These are phyloP conservation scores for Huntiella bhutanensis DNA, from an alignment of 2,329 filamentous ascomycete species.

Conservation along the genomic window DNA sequence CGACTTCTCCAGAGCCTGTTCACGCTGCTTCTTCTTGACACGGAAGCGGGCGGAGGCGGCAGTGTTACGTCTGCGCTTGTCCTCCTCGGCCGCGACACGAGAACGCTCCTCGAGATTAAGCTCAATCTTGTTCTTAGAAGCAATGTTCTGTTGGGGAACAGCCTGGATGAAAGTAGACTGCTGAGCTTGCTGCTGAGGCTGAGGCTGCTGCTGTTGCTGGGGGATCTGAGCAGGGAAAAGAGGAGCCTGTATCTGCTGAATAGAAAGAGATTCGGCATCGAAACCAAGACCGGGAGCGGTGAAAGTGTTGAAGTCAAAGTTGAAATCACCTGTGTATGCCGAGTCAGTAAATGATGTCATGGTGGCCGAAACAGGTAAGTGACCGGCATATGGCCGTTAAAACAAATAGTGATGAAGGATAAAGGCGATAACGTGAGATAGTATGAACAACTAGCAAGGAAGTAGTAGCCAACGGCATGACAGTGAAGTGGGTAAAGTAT, in stretches of 20 bases:
- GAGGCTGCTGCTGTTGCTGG: slow-evolving; percentile 14
- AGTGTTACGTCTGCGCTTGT: slow-evolving; percentile 77
- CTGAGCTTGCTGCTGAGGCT: slow-evolving; percentile 13
- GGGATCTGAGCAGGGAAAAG: slow-evolving; percentile 23
- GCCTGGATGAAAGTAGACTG: slow-evolving; percentile 9
- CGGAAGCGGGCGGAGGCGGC: slow-evolving; percentile 77
- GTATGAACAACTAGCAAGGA: not conserved
- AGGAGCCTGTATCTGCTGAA: slow-evolving; percentile 34
- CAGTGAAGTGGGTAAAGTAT: too few relatives aligned
- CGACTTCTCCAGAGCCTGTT: slow-evolving; percentile 64
- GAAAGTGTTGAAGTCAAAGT: slow-evolving; percentile 25
- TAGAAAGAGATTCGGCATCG: slow-evolving; percentile 15
- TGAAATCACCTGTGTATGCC: slow-evolving; percentile 8
- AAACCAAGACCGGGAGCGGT: slow-evolving; percentile 1
- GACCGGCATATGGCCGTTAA: not conserved
- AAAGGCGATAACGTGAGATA: not conserved
- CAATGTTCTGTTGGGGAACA: slow-evolving; percentile 19
- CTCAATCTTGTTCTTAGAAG: slow-evolving; percentile 22
- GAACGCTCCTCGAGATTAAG: slow-evolving; percentile 50
- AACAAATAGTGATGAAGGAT: not conserved
- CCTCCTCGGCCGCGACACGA: slow-evolving; percentile 62
- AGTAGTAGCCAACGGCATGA: not conserved
- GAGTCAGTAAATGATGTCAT: slow-evolving; percentile 10
- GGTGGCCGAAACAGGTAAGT: not conserved
- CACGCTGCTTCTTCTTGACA: slow-evolving; percentile 89